A percentile compares a stretch with the other conserved stretches of the same genome.
These are phyloP conservation scores for Daldinia vernicosa DNA, from an alignment of 495 filamentous ascomycete genomes.

Conservation along the genomic window DNA sequence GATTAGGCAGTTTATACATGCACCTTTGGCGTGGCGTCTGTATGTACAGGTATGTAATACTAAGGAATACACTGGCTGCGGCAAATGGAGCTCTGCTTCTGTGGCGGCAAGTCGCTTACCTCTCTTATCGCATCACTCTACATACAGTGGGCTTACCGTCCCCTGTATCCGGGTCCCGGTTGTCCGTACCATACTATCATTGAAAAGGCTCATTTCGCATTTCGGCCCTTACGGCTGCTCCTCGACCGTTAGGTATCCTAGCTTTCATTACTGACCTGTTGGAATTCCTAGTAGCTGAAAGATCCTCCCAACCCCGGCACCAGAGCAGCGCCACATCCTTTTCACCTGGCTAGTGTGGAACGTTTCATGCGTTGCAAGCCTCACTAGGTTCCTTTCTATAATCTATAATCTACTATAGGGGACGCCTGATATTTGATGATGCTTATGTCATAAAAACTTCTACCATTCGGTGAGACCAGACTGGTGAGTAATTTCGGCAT, in stretches of 20 bases:
- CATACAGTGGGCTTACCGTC: slow-evolving; percentile 19
- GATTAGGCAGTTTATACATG: slow-evolving; percentile 23
- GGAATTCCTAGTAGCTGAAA: slow-evolving; percentile 16
- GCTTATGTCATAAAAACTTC: slow-evolving; percentile 40
- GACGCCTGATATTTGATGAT: slow-evolving; percentile 31
- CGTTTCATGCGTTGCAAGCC: slow-evolving; percentile 41
- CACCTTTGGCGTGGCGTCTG: slow-evolving; percentile 5
- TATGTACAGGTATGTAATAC: slow-evolving; percentile 17
- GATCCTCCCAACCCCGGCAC: slow-evolving; percentile 29
- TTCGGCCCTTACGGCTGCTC: slow-evolving; percentile 14
- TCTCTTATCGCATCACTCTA: slow-evolving; percentile 31
- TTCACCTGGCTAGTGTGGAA: slow-evolving; percentile 37
- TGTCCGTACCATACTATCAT: slow-evolving; percentile 21
- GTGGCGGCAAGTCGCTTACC: slow-evolving; percentile 32
- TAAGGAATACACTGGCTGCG: slow-evolving; percentile 15
- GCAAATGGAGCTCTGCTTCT: slow-evolving; percentile 26
- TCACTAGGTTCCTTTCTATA: slow-evolving; percentile 28
- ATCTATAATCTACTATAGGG: slow-evolving; percentile 34
- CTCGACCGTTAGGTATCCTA: slow-evolving; percentile 19
- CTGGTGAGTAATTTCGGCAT: slow-evolving; percentile 37
- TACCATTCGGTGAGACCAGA: slow-evolving; percentile 34
- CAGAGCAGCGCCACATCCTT: slow-evolving; percentile 40
- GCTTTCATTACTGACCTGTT: slow-evolving; percentile 10
- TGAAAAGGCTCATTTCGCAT: slow-evolving; percentile 16
- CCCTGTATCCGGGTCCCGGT: slow-evolving; percentile 14